Base-by-base conservation (phyloP, 164 flowering plant species). In the Paratinospora sagittata region DNA sequence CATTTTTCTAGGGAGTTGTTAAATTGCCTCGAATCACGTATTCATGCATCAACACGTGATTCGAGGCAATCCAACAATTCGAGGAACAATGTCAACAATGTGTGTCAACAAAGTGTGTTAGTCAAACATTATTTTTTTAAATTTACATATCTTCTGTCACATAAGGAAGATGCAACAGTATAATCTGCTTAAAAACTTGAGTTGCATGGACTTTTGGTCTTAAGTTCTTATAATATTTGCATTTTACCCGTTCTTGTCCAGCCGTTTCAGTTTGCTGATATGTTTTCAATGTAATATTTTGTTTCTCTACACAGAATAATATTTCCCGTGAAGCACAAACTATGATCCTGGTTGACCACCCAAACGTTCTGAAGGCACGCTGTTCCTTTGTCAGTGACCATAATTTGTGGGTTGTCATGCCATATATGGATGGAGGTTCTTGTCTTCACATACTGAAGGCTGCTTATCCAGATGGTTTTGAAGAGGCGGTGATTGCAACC, bases 321-420 rank as follows among this genome's bases (percentile, higher is more conserved):
- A 77, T 95, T 62, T 86, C 85, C 37, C 91, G 95, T 26, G 99
- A 91, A 80, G 95, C 94, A 55, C 98, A 95, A 70, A 90, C 87
- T 9, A 92, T 95, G 99, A 76, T 81, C 72, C 79, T 93, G 82
- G 88, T 91, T 49, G 98, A 93, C 69, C 99, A 95, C 77, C 93
- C 97, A 1, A 92, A 95, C 79, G 95, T 95, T 67, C 85, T 92
- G 2, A 92, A 85, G 69, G 89, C 99, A 8, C 87, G 87, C 77
- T 95, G 98, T 76, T 95, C 97, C 66, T 95, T 95, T 79, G 97
- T 90, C 65, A 81, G 78, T 78, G 97, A 83, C 66, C 92, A 89
- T 70, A 87, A 76, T 78, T 72, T 95, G 45, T 95, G 99, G 99
- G 93, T 95, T 66, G 91, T 95, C n/a, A 90, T 91, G 98, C 99